Evolutionary conservation across 2,329 filamentous ascomycete species (phyloP).

Genomic region (Aspergillus versicolor): DNA sequence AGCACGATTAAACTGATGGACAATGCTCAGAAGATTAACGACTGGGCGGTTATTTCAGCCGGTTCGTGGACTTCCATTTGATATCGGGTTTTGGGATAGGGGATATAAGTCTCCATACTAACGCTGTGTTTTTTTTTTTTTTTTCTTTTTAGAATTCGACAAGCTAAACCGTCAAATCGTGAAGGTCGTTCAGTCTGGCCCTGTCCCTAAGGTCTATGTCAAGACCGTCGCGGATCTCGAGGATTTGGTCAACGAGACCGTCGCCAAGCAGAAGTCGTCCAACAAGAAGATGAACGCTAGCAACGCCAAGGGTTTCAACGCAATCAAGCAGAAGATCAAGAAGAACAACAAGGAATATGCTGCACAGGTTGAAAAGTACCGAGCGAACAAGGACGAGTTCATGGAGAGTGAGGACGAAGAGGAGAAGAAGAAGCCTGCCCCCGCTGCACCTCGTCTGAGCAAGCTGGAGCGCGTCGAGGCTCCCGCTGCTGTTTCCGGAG

Average conservation of each 20-base stretch:
- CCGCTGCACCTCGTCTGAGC: constrained; percentile 52
- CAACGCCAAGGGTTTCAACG: constrained; percentile 90
- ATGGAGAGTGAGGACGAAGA: constrained; percentile 72
- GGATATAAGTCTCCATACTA: constrained; percentile 9
- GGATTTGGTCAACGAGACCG: constrained; percentile 88
- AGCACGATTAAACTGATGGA: constrained; percentile 86
- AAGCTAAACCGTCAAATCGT: constrained; percentile 84
- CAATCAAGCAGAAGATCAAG: constrained; percentile 96
- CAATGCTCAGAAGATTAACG: constrained; percentile 95
- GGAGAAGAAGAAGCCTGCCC: constrained; percentile 60
- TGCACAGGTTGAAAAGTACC: constrained; percentile 81
- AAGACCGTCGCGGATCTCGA: constrained; percentile 91
- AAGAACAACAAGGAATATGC: constrained; percentile 98
- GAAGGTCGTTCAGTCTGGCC: constrained; percentile 74
- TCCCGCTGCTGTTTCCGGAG: constrained; percentile 55
- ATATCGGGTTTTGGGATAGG: background rate
- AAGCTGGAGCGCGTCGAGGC: constrained; percentile 43
- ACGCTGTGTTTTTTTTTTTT: constrained; percentile 11
- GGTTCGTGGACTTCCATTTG: constrained; percentile 57
- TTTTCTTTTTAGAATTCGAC: constrained; percentile 70
- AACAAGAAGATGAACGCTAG: constrained; percentile 99
- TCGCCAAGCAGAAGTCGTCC: constrained; percentile 92
- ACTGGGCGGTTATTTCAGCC: constrained; percentile 89
- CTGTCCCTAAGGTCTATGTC: constrained; percentile 86
- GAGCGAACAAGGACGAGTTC: constrained; percentile 79